phyloP scores from a whole-genome alignment of 2,329 filamentous ascomycete genomes.

The Nigrospora sphaerica region DNA sequence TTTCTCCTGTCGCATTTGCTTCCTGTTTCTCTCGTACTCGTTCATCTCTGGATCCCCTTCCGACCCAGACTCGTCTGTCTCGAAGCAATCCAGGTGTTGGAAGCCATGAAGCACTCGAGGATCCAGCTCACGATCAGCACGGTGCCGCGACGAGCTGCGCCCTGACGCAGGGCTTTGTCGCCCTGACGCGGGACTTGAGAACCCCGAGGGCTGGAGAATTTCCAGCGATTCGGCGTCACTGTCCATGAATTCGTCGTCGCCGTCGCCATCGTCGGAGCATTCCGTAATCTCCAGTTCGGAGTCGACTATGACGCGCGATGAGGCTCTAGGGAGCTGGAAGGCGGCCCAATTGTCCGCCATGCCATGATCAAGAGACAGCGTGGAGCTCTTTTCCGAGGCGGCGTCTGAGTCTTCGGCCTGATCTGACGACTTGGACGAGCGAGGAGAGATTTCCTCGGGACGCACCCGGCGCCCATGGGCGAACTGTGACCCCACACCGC shows the following conservation, averaged over 20 bases:
- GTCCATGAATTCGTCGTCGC: constrained; percentile 14
- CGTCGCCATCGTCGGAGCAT: constrained; percentile 16
- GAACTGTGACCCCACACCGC: constrained; percentile 19
- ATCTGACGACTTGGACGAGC: constrained; percentile 20
- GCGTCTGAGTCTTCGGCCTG: constrained; percentile 2
- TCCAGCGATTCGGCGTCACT: constrained; percentile 16
- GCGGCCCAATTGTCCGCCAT: too few relatives aligned
- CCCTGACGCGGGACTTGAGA: constrained; percentile 21
- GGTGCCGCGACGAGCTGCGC: constrained; percentile 17
- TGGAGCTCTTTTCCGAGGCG: constrained; percentile 9
- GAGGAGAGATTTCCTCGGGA: constrained; percentile 23
- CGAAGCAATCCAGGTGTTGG: constrained; percentile 18
- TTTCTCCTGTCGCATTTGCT: constrained; percentile 13
- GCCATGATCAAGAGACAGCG: too few relatives aligned
- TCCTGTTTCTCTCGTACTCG: constrained; percentile 15
- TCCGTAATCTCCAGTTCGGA: constrained; percentile 18
- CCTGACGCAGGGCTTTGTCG: too few relatives aligned
- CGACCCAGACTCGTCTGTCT: constrained; percentile 10
- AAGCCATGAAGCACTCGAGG: constrained; percentile 17
- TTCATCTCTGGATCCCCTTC: constrained; percentile 11
- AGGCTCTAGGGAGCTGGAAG: too few relatives aligned
- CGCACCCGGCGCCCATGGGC: constrained; percentile 17
- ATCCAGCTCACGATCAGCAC: constrained; percentile 17
- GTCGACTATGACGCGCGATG: too few relatives aligned
- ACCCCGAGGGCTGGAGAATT: constrained; percentile 17